Base-by-base conservation (phyloP, 371 early-diverging fungal genomes). In the Mucor piriformis region DNA sequence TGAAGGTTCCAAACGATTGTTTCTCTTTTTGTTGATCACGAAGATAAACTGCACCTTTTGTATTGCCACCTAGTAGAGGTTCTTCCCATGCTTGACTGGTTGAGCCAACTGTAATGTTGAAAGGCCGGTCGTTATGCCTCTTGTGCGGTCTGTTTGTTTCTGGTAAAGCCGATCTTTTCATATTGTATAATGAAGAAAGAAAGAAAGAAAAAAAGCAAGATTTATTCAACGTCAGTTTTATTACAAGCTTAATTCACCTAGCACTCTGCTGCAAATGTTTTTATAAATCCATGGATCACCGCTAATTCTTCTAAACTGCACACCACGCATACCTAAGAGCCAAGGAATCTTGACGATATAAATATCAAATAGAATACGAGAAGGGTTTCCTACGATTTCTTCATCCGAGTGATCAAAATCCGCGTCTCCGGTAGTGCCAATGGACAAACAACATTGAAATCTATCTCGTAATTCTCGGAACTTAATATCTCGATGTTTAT, bases 241-340 rank as follows among this genome's bases (percentile, higher is more conserved):
- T 64, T 79, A 88, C 52, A 88, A 67, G 53, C 80, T 83, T 27
- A 88, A 65, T 29, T 73, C 77, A 27, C 73, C 65, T 23, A 88
- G 64, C 34, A 88, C 81, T 49, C 76, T 73, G 18, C 81, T 81
- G 62, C 88, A 88, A 33, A 81, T 74, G 34, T 81, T 74, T 63
- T 86, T 87, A 70, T 88, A 88, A 54, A 77, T 74, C 87, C 88
- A 89, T 21, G 87, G 63, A 51, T 89, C 86, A 7, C 92, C 92
- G 11, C 82, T 74, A 3, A 91, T 73, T 6, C 87, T 74, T 40
- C 87, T 72, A 66, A 92, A 92, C 62, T 84, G 88, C 32, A 92
- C 60, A 34, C 91, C 90, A 63, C 86, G 83, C 38, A 91, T 66
- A 7, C 84, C 83, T 29, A 84, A 66, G n/a, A 87, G 65, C 73